Evolutionary conservation across 1,284 basidiomycete species (phyloP), one percentile per base, ranked within the genome.

Genomic region (Rugosomyces carneus): DNA sequence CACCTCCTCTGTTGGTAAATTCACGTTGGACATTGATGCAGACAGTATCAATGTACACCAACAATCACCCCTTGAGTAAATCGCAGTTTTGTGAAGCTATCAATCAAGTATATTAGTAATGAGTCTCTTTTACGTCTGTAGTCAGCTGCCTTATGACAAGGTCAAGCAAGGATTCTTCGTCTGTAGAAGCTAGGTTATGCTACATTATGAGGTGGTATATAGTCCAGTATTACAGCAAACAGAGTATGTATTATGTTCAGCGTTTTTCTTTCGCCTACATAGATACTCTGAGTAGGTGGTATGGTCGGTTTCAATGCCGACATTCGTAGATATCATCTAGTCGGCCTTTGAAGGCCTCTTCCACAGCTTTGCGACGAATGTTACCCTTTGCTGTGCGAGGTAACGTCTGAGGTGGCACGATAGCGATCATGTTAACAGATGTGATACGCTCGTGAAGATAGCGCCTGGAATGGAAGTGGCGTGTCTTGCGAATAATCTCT

Each of bases 371-470:
- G 48, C 81, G 73, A 38, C 83, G 71, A 52, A 84, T 78, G 55
- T 85, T 84, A 27, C 81, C 82, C 60, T 85, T 85, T 16, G 81
- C 73, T 0, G 81, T 85, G 46, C 81, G 69, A 27, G 81, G 81
- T 38, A 84, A 68, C 1, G 78, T 70, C 45, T 70, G 68, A 26
- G 65, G 62, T 16, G 73, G 67, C 3, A 82, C 80, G 32, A 84
- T 63, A 47, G 84, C 56, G 55, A 84, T 72, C 64, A 76, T 68
- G 36, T 75, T 68, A 11, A 72, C 55, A 10, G 69, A 70, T 1
- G 70, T 69, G 60, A 84, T 79, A 29, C 78, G 78, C 59, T 84
- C 81, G 60, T 84, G 81, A 40, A 82, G 67, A 60, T 85, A 85
- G 49, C 81, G 71, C 26, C 81, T 68, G 13, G 69, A 67, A 60